Conservation (phyloP, 2,329 filamentous ascomycete genomes). For the Calcarisporium arbuscula region DNA sequence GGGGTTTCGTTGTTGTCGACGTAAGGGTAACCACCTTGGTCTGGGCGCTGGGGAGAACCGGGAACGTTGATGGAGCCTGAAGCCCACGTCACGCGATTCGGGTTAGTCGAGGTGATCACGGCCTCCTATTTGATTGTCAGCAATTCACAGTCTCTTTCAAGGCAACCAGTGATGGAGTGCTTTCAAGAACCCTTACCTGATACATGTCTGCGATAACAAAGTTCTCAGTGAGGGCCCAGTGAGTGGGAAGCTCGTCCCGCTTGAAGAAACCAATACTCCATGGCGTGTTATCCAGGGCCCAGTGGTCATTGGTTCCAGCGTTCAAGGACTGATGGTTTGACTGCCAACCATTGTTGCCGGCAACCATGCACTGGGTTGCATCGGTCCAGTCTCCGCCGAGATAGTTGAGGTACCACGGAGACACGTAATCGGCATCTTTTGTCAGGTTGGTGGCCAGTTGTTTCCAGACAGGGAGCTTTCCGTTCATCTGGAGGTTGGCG, state of each 20-base stretch:
- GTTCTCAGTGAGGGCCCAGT: slow-evolving; percentile 47
- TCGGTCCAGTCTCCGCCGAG: slow-evolving; percentile 41
- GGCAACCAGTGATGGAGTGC: slow-evolving; percentile 33
- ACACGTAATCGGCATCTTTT: slow-evolving; percentile 32
- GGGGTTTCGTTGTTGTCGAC: slow-evolving; percentile 45
- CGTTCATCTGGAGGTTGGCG: slow-evolving; percentile 46
- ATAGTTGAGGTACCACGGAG: slow-evolving; percentile 51
- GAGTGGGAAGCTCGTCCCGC: slow-evolving; percentile 45
- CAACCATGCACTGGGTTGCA: slow-evolving; percentile 48
- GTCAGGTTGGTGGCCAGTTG: slow-evolving; percentile 36
- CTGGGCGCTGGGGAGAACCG: slow-evolving; percentile 32
- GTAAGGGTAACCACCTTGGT: slow-evolving; percentile 37
- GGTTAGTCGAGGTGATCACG: slow-evolving; percentile 45
- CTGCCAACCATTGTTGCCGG: slow-evolving; percentile 45
- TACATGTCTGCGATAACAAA: slow-evolving; percentile 54
- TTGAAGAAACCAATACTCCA: slow-evolving; percentile 47
- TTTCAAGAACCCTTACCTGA: slow-evolving; percentile 16
- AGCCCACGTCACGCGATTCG: slow-evolving; percentile 45
- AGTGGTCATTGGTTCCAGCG: slow-evolving; percentile 43
- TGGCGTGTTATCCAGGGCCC: slow-evolving; percentile 47
- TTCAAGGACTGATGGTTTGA: slow-evolving; percentile 47
- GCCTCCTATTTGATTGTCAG: slow-evolving; percentile 29
- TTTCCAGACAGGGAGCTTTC: slow-evolving; percentile 38
- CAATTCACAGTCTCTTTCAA: too few species aligned
- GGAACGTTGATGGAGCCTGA: slow-evolving; percentile 46